Base-by-base conservation (phyloP, 2,329 filamentous ascomycete genomes). In the Sporothrix brasiliensis region DNA sequence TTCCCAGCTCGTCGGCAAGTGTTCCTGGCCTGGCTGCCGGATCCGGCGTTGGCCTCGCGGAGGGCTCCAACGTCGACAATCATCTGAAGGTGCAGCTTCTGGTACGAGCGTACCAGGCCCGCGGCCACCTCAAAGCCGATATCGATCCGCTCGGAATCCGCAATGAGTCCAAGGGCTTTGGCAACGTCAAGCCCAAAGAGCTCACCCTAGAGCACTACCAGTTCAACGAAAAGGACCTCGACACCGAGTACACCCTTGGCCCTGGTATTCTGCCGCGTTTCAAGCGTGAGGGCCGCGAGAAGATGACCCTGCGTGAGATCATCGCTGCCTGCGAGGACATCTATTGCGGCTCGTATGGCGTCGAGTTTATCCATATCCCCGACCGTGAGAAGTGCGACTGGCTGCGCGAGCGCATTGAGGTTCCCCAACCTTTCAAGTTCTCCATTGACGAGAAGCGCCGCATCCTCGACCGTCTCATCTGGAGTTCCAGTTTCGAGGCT, bases 341-440 rank as follows among this genome's bases (percentile, higher is more conserved):
- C 77, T 99, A 99, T 86, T 97, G 93, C 79, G 94, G 95, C 75
- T 93, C 93, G n/a, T 97, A 96, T 79, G 94, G 95, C 80, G 89
- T 97, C 71, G 95, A 99, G 82, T 99, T 97, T 83, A 98, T 99
- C 79, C 95, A 99, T 83, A 99, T 99, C 74, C 94, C 95, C 71
- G 94, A 99, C 80, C 88, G 95, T 77, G 92, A 94, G 79, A 95
- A 97, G 82, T 99, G 95, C 84, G 95, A 99, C 83, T 99, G 95
- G 95, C 89, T 99, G 73, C 90, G 95, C 77, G 92, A 97, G 82
- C 92, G 95, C 74, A 87, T 98, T 76, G 95, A 99, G 84, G 91
- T 98, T 67, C 94, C 94, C 60, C 88, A 91, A 76, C 93, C 95
- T 14, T 99, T 97, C 88, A 96, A 96, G 82, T 98, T 97, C 85